These are phyloP conservation scores for Eudorina sp. DNA, from an alignment of 139 green algal species.

Conservation along the genomic window DNA sequence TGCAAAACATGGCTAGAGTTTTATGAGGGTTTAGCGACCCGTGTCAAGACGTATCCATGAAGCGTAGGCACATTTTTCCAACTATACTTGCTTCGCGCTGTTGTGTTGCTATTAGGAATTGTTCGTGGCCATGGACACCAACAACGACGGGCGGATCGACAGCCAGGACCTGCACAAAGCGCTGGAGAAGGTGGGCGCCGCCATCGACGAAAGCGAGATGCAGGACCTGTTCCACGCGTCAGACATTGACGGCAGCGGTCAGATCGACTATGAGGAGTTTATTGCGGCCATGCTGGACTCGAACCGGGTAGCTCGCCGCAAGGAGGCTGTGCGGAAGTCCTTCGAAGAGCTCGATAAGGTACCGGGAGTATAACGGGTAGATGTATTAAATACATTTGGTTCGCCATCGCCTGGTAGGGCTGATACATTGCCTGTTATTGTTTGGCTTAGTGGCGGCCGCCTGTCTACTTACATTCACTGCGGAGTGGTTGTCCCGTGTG, in stretches of 20 bases:
- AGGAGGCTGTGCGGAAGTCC: conserved; percentile 63
- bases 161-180: conserved; percentile 69
- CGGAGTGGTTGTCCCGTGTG: no score
- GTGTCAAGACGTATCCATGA: no score
- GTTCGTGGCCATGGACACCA: conserved; percentile 73
- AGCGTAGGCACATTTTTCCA: not conserved
- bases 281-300: conserved; percentile 73
- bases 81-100: no score
- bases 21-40: no score
- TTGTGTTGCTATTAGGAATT: no score
- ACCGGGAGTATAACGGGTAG: no score
- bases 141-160: conserved; percentile 73
- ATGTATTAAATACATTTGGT: no score
- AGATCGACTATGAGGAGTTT: conserved; percentile 81
- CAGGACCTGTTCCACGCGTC: conserved; percentile 65
- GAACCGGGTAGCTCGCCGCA: conserved; percentile 58
- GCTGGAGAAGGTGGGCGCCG: conserved; percentile 68
- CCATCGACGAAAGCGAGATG: conserved; percentile 73
- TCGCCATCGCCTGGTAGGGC: no score
- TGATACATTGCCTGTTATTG: no score
- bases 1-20: no score
- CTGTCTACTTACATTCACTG: no score
- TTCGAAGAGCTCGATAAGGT: conserved; percentile 61
- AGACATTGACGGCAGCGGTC: conserved; percentile 68
- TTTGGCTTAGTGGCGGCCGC: no score